Percentiles rank a stretch among this genome's conserved stretches.
Conservation (phyloP, 176 grass and related monocot genomes). For the Neostapfia colusana region DNA sequence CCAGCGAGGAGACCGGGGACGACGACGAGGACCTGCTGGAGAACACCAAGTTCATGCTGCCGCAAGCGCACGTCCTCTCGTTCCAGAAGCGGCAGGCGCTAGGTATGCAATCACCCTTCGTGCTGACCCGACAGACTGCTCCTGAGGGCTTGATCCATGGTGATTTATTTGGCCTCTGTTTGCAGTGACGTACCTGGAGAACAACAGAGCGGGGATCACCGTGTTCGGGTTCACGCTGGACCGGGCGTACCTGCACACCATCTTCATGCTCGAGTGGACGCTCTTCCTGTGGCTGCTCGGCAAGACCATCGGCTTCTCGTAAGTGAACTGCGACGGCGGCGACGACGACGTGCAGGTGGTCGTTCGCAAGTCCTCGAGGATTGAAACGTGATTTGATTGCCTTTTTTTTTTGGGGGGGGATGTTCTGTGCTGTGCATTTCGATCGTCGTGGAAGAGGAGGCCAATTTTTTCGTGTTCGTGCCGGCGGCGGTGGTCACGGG, state of each 20-base stretch:
- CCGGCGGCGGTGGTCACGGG: slow-evolving; percentile 7
- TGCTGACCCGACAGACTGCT: too few relatives aligned
- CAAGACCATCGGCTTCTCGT: slow-evolving; percentile 83
- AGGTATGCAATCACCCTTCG: slow-evolving; percentile 36
- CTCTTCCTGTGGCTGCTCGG: slow-evolving; percentile 90
- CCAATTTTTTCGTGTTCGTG: background rate
- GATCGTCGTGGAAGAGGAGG: background rate
- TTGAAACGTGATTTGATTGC: background rate
- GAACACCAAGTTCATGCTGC: slow-evolving; percentile 53
- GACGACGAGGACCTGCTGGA: slow-evolving; percentile 78
- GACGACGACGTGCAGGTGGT: background rate
- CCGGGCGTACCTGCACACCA: slow-evolving; percentile 73
- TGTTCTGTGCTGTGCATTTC: background rate
- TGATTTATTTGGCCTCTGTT: background rate
- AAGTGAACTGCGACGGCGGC: background rate
- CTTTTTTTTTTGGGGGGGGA: slow-evolving; percentile 12
- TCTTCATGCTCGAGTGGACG: slow-evolving; percentile 89
- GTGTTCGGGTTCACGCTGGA: slow-evolving; percentile 95
- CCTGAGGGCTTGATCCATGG: background rate
- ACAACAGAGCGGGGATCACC: slow-evolving; percentile 91
- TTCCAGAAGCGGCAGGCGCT: slow-evolving; percentile 96
- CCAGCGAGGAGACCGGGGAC: slow-evolving; percentile 58
- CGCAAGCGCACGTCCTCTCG: slow-evolving; percentile 48
- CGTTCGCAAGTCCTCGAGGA: background rate
- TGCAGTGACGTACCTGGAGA: slow-evolving; percentile 95